Percentiles rank a stretch among this genome's conserved stretches.
phyloP scores from a whole-genome alignment of 2,329 filamentous ascomycete genomes.

The Pestalotiopsis sp. region DNA sequence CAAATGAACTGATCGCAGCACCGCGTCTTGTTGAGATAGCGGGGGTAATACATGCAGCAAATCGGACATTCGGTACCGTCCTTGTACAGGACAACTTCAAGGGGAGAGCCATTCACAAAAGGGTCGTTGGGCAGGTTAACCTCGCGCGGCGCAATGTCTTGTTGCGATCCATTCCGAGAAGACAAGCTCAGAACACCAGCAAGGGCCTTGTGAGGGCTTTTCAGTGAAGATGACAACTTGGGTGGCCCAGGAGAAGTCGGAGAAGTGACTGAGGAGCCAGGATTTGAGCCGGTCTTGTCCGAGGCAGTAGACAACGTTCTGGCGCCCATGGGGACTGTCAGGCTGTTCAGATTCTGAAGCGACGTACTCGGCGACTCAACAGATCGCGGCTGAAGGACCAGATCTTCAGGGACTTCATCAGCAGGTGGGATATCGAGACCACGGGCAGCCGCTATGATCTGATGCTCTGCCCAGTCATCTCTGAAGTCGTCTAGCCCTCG shows the following conservation, averaged over 20 bases:
- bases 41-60: conserved; percentile 94
- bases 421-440: conserved; percentile 82
- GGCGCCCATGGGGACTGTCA: conserved; percentile 78
- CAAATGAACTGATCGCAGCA: conserved; percentile 97
- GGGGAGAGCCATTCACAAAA: conserved; percentile 89
- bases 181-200: conserved; percentile 75
- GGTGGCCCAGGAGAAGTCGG: conserved; percentile 50
- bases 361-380: conserved; percentile 51
- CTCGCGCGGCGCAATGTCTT: conserved; percentile 76
- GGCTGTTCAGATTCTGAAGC: conserved; percentile 65
- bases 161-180: conserved; percentile 72
- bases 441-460: conserved; percentile 88
- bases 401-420: conserved; percentile 75
- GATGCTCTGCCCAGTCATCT: conserved; percentile 88
- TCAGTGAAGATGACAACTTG: conserved; percentile 64
- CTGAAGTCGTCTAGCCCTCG: conserved; percentile 88
- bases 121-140: conserved; percentile 79
- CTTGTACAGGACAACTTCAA: conserved; percentile 94
- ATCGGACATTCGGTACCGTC: conserved; percentile 90
- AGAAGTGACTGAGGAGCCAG: conserved; percentile 62
- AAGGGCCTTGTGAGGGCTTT: conserved; percentile 85
- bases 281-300: conserved; percentile 64
- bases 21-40: conserved; percentile 88
- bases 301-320: conserved; percentile 80
- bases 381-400: conserved; percentile 48